Evolutionary conservation across 768 basidiomycete genomes (phyloP).

Genomic region (Trametes cubensis): DNA sequence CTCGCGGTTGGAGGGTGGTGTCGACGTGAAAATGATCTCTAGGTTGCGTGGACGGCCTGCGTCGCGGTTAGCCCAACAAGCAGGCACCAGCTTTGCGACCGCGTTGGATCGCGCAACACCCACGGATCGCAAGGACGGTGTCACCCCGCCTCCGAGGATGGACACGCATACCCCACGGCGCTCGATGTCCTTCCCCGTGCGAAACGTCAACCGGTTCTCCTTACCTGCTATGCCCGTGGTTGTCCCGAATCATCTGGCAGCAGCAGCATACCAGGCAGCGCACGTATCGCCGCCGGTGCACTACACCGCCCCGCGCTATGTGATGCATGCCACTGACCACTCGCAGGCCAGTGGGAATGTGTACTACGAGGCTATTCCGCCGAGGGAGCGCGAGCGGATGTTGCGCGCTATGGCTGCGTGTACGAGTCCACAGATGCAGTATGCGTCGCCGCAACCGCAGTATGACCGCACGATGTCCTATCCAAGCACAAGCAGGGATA

Average conservation of each 20-base stretch:
- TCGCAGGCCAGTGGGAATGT: conserved; percentile 24
- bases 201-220: conserved; percentile 26
- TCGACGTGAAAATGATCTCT: conserved; percentile 29
- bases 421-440: conserved; percentile 10
- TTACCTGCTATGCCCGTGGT: conserved; percentile 14
- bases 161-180: conserved; percentile 36
- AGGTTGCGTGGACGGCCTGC: conserved; percentile 29
- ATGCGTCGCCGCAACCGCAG: conserved; percentile 16
- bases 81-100: not conserved
- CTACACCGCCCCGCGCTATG: conserved; percentile 15
- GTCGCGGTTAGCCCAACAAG: conserved; percentile 21
- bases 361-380: conserved; percentile 34
- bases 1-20: conserved; percentile 19
- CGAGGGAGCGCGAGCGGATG: conserved; percentile 23
- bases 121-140: conserved; percentile 14
- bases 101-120: conserved; percentile 11
- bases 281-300: conserved; percentile 20
- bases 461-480: conserved; percentile 14
- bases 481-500: not conserved
- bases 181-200: conserved; percentile 39
- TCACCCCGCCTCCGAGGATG: conserved; percentile 31
- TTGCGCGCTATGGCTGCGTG: conserved; percentile 12
- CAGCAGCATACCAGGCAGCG: conserved; percentile 7
- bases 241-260: conserved; percentile 19
- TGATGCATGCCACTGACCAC: conserved; percentile 15